A percentile compares a stretch with the other conserved stretches of the same genome.
These are phyloP conservation scores for Fraxinus ornus DNA, from an alignment of 305 asterid genomes.

Conservation along the genomic window DNA sequence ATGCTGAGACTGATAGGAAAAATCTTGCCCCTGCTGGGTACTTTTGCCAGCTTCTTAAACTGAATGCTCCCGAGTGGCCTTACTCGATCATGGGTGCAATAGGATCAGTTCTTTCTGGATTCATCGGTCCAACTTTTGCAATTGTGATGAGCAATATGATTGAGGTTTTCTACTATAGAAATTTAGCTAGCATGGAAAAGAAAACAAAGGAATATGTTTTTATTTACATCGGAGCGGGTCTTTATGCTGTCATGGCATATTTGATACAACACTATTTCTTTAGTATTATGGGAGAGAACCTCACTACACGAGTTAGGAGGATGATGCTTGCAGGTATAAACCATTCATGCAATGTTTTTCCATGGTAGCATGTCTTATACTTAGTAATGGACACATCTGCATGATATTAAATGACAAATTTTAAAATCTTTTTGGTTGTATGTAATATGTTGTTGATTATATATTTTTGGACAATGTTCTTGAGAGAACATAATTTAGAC, in stretches of 20 bases:
- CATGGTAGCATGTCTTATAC: background rate
- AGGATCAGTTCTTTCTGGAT: slow-evolving; percentile 44
- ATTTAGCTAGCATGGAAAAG: slow-evolving; percentile 73
- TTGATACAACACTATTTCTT: slow-evolving; percentile 97
- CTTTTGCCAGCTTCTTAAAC: slow-evolving; percentile 77
- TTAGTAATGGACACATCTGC: background rate
- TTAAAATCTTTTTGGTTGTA: background rate
- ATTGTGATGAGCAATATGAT: slow-evolving; percentile 98
- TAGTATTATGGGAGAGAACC: slow-evolving; percentile 97
- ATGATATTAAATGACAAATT: background rate
- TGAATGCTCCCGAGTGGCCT: slow-evolving; percentile 99
- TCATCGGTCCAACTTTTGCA: slow-evolving; percentile 91
- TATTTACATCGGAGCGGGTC: slow-evolving; percentile 88
- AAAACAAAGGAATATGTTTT: slow-evolving; percentile 91
- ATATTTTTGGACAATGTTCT: background rate
- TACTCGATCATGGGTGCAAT: slow-evolving; percentile 92
- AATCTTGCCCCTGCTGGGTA: slow-evolving; percentile 88
- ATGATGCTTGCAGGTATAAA: slow-evolving; percentile 97
- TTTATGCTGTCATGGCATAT: slow-evolving; percentile 89
- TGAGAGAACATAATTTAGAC: background rate
- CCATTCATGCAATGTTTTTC: background rate
- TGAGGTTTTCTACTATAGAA: slow-evolving; percentile 85
- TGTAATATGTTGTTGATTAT: background rate
- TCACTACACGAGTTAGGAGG: slow-evolving; percentile 90
- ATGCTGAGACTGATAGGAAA: slow-evolving; percentile 80